Percentiles rank a stretch among this genome's conserved stretches.
These are phyloP conservation scores for Entomophthora muscae DNA, from an alignment of 371 early-diverging fungal genomes.

Conservation along the genomic window DNA sequence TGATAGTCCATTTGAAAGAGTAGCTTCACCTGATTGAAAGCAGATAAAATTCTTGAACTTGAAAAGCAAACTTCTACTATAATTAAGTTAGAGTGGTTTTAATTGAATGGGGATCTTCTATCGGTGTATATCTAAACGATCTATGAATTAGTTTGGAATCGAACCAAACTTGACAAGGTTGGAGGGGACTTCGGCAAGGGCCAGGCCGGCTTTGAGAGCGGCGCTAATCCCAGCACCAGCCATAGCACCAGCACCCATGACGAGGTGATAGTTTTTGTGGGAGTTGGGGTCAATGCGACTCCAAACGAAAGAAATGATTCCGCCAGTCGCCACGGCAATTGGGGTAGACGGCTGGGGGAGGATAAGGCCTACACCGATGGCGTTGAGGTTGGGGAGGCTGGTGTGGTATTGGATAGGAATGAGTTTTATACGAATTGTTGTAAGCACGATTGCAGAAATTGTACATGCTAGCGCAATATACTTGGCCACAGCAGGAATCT, in stretches of 20 bases:
- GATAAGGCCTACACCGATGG: slow-evolving; percentile 50
- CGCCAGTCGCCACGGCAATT: slow-evolving; percentile 37
- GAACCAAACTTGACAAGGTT: no score
- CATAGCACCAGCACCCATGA: slow-evolving; percentile 44
- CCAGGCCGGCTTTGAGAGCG: slow-evolving; percentile 33
- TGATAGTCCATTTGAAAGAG: no score
- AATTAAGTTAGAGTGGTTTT: no score
- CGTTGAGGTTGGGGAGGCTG: slow-evolving; percentile 36
- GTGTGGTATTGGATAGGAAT: slow-evolving; percentile 24
- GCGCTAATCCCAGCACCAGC: slow-evolving; percentile 59
- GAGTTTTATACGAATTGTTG: slow-evolving; percentile 20
- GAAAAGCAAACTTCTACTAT: no score
- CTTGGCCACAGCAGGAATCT: slow-evolving; percentile 9
- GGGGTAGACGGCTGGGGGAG: slow-evolving; percentile 31
- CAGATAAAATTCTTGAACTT: no score
- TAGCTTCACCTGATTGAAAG: no score
- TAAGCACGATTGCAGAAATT: slow-evolving; percentile 22
- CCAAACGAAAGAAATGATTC: slow-evolving; percentile 35
- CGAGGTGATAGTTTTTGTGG: slow-evolving; percentile 30
- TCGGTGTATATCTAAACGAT: no score
- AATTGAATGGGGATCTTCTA: no score
- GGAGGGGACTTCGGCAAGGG: no score
- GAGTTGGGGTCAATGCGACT: slow-evolving; percentile 15
- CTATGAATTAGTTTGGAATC: no score
- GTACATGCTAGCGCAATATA: slow-evolving; percentile 18